Evolutionary conservation across 1,284 basidiomycete species (phyloP).

Genomic region (Vanrija pseudolonga): DNA sequence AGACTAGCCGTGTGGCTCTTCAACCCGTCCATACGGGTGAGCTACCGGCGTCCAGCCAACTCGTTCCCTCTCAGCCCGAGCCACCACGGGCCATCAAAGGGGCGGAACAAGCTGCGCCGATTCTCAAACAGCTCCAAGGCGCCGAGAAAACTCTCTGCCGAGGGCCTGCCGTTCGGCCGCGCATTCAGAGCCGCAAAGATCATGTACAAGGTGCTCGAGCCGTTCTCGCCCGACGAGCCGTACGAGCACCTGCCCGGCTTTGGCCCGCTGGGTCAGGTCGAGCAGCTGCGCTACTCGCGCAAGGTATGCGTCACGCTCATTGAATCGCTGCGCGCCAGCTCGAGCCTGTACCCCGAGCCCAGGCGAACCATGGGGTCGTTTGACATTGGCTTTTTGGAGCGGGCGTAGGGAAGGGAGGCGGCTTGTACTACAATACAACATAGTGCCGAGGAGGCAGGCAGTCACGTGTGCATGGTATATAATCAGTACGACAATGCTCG

Average conservation of each 20-base stretch:
- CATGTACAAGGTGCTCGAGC: slow-evolving; percentile 33
- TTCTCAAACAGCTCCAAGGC: slow-evolving; percentile 5
- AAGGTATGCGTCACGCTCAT: slow-evolving; percentile 31
- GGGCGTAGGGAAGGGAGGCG: slow-evolving; percentile 6
- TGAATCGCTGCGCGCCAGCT: slow-evolving; percentile 26
- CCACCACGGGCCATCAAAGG: neutral
- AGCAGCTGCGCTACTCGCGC: slow-evolving; percentile 32
- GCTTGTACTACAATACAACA: too few species aligned
- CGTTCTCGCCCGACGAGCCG: neutral
- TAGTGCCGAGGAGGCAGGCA: too few species aligned
- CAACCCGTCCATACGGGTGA: slow-evolving; percentile 74
- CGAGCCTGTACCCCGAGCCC: slow-evolving; percentile 26
- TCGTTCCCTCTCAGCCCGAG: neutral
- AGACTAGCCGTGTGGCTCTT: slow-evolving; percentile 86
- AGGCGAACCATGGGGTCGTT: slow-evolving; percentile 33
- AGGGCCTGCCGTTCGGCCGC: neutral
- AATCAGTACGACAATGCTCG: too few species aligned
- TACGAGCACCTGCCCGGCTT: slow-evolving; percentile 10
- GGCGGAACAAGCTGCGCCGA: neutral
- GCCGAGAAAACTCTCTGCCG: slow-evolving; percentile 1
- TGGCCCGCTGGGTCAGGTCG: slow-evolving; percentile 23
- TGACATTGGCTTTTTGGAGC: slow-evolving; percentile 41
- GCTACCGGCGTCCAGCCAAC: slow-evolving; percentile 53
- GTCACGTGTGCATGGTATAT: too few species aligned
- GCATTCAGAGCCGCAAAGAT: slow-evolving; percentile 32